Conservation (phyloP, 2,329 filamentous ascomycete species). For the Trichoderma afroharzianum region DNA sequence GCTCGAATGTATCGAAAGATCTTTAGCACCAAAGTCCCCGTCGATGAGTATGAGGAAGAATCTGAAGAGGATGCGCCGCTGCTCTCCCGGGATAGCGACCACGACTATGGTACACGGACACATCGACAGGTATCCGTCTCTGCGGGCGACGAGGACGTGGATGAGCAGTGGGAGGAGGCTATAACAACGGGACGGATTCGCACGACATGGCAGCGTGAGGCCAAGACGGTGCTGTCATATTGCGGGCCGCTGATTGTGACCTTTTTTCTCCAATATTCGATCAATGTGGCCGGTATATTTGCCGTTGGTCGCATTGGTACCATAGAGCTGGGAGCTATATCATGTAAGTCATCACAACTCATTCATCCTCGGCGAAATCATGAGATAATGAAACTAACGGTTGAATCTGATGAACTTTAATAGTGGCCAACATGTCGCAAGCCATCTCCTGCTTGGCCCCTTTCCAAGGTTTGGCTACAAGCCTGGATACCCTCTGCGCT, state of each 20-base stretch:
- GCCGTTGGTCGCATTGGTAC: slow-evolving; percentile 73
- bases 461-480: slow-evolving; percentile 82
- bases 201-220: slow-evolving; percentile 88
- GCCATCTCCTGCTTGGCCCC: slow-evolving; percentile 75
- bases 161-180: slow-evolving; percentile 80
- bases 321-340: slow-evolving; percentile 47
- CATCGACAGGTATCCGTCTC: slow-evolving; percentile 34
- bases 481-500: slow-evolving; percentile 85
- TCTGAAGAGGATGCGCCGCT: slow-evolving; percentile 41
- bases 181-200: slow-evolving; percentile 76
- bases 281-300: slow-evolving; percentile 79
- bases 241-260: slow-evolving; percentile 66
- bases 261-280: slow-evolving; percentile 76
- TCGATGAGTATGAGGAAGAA: slow-evolving; percentile 39
- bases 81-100: slow-evolving; percentile 24
- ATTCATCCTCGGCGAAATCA: neutral
- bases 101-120: slow-evolving; percentile 25
- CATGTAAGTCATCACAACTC: slow-evolving; percentile 30
- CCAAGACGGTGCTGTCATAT: slow-evolving; percentile 73
- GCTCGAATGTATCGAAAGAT: slow-evolving; percentile 43
- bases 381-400: neutral
- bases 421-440: slow-evolving; percentile 66
- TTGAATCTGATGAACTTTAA: too few species aligned
- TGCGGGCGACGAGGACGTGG: slow-evolving; percentile 51
- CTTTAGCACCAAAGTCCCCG: slow-evolving; percentile 54